Evolutionary conservation across 1,284 basidiomycete genomes (phyloP), one percentile per base, ranked within the genome.

Genomic region (Polyporus tsugae): DNA sequence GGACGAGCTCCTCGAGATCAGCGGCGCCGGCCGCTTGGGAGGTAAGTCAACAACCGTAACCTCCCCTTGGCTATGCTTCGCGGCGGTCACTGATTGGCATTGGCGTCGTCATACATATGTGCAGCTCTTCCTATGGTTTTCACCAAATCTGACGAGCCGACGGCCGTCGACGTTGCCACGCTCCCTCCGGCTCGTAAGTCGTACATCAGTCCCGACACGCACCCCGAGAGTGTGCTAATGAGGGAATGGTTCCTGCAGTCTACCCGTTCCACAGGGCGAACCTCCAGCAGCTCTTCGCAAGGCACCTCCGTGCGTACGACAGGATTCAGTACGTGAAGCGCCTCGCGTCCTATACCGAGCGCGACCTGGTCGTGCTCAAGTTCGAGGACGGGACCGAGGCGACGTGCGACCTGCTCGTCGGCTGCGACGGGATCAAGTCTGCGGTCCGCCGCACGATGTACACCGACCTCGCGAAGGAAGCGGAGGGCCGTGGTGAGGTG

Each of bases 371-470:
- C 59, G 46, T 64, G n/a, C 58, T 78, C 22, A 38, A 64, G 7
- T 85, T 86, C 70, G 73, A 75, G 29, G 81, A 85, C 64, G 83
- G 83, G 0, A 75, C 78, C 0, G 77, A 71, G 0, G 78, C 79
- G 1, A 74, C 73, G 0, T 85, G 84, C 69, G 83, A 85, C 69
- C 63, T 84, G 19, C 78, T 86, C 15, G 74, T 86, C 49, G 85
- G 84, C 6, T 79, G 81, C 9, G 84, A 86, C 68, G 85, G 84
- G 9, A 73, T 87, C 57, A 85, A 84, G 67, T 87, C 85, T 0
- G 76, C 77, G 13, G 83, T 85, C 11, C 81, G 86, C 38, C 67
- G 71, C 42, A 70, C 72, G 10, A 77, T 87, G 74, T 77, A 63
- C 55, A 39, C 64, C 15, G 44, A 58, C 22, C 49, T 74, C 10